Conservation (phyloP, 306 rosid species). For the Hippophae rhamnoides region DNA sequence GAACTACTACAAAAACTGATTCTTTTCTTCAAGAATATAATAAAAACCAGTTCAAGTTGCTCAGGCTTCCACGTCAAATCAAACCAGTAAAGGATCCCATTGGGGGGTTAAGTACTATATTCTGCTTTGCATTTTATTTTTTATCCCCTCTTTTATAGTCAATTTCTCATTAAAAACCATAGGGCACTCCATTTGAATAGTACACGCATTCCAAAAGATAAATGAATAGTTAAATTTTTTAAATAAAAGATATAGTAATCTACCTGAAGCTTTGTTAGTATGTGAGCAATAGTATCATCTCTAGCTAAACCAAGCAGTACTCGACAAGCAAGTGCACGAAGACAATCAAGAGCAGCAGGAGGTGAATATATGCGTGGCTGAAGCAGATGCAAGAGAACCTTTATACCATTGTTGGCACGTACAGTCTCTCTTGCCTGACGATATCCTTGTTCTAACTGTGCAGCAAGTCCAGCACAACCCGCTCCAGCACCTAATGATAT, state of each 20-base stretch:
- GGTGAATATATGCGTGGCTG: slow-evolving; percentile 85
- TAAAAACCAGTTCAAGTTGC: too few species aligned
- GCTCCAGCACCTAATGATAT: slow-evolving; percentile 91
- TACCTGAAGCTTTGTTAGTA: slow-evolving; percentile 97
- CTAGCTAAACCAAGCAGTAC: slow-evolving; percentile 95
- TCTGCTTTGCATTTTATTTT: too few species aligned
- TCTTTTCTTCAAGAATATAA: too few species aligned
- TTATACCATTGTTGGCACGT: slow-evolving; percentile 85
- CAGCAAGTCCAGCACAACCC: slow-evolving; percentile 91
- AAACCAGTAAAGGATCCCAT: too few species aligned
- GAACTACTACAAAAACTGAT: too few species aligned
- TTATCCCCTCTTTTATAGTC: too few species aligned
- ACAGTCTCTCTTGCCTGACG: slow-evolving; percentile 92
- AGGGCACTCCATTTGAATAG: too few species aligned
- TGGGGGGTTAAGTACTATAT: too few species aligned
- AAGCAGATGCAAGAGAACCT: slow-evolving; percentile 86
- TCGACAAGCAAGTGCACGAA: slow-evolving; percentile 94
- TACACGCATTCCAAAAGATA: too few species aligned
- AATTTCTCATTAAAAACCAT: too few species aligned
- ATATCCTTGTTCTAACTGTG: slow-evolving; percentile 82
- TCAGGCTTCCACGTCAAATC: too few species aligned
- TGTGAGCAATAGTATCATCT: slow-evolving; percentile 89
- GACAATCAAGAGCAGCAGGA: slow-evolving; percentile 86
- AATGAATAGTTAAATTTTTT: background rate
- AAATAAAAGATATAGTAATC: background rate